Evolutionary conservation across 2,329 filamentous ascomycete species (phyloP), one percentile per base, ranked within the genome.

Genomic region (Sclerotinia trifoliorum): DNA sequence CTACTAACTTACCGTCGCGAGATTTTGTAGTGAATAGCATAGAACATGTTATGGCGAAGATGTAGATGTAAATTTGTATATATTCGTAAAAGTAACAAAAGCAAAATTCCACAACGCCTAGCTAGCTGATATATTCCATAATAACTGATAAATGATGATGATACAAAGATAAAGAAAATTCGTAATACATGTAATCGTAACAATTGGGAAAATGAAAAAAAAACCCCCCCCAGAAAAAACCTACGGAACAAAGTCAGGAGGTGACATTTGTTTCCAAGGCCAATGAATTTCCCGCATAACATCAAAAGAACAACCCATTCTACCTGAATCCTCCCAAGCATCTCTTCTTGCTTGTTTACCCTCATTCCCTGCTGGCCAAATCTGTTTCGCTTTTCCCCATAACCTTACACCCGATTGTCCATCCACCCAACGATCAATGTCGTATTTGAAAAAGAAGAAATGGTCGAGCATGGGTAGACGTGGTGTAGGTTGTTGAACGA

Each of bases 251-350:
- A 66, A 66, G 21, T 66, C 65, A 32, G 55, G 55, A 19, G 55
- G 44, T 6, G 65, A 66, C 65, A 66, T 66, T 49, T 66, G 65
- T 13, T 61, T 66, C 65, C 65, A 66, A 11, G 65, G 65, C 65
- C 55, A 66, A 49, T 66, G 55, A 61, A 66, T 60, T 46, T 66
- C 65, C 10, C 65, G 32, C 65, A 66, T 66, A 29, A 66, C 44
- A 52, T 66, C 65, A 24, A 66, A 66, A 21, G 42, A 49, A 52
- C 55, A 61, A 32, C 55, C 65, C 32, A 49, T 39, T 49, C 54
- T 51, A 4, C 65, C 65, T 3, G 65, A 66, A 26, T 66, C 65
- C 21, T 61, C 65, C 65, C 65, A 66, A 21, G 65, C 65, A n/a
- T n/a, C 17, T 60, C 55, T 61, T 44, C 65, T 66, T 17, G 65